Conservation (phyloP, 1,284 basidiomycete genomes). For the Flammula alnicola region DNA sequence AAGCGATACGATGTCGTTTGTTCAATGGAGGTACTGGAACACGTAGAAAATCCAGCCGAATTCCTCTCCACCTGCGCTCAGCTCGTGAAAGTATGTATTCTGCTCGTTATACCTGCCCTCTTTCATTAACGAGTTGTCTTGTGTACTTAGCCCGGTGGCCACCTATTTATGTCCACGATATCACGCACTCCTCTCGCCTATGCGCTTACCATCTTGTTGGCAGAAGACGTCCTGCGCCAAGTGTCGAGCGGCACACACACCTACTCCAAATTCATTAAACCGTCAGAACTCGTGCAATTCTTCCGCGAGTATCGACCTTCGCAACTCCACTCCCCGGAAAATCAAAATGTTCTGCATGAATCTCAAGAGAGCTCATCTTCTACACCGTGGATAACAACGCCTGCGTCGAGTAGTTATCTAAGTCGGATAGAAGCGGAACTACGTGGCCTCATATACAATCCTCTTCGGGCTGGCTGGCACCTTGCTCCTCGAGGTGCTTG, state of each 20-base stretch:
- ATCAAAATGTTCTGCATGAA: neutral
- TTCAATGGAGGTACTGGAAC: conserved; percentile 98
- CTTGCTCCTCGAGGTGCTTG: conserved; percentile 65
- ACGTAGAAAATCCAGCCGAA: conserved; percentile 89
- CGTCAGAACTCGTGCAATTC: conserved; percentile 85
- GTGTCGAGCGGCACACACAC: conserved; percentile 94
- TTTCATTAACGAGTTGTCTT: conserved; percentile 1
- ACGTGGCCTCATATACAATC: conserved; percentile 83
- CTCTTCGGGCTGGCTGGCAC: conserved; percentile 75
- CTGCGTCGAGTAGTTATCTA: conserved; percentile 43
- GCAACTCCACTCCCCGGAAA: conserved; percentile 3
- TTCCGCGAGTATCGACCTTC: conserved; percentile 62
- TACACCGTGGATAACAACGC: conserved; percentile 42
- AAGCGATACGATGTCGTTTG: conserved; percentile 90
- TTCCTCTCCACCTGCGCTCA: conserved; percentile 85
- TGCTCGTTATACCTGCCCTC: neutral
- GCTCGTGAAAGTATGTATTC: conserved; percentile 75
- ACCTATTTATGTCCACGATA: conserved; percentile 96
- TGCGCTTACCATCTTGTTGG: conserved; percentile 88
- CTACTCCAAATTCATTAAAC: conserved; percentile 89
- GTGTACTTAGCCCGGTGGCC: conserved; percentile 81
- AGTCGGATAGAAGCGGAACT: conserved; percentile 78
- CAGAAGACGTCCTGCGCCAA: conserved; percentile 83
- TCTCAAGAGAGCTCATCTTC: neutral
- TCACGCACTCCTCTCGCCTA: conserved; percentile 91